Evolutionary conservation across 1,284 basidiomycete species (phyloP), one percentile per base, ranked within the genome.

Genomic region (Chiua sp.): DNA sequence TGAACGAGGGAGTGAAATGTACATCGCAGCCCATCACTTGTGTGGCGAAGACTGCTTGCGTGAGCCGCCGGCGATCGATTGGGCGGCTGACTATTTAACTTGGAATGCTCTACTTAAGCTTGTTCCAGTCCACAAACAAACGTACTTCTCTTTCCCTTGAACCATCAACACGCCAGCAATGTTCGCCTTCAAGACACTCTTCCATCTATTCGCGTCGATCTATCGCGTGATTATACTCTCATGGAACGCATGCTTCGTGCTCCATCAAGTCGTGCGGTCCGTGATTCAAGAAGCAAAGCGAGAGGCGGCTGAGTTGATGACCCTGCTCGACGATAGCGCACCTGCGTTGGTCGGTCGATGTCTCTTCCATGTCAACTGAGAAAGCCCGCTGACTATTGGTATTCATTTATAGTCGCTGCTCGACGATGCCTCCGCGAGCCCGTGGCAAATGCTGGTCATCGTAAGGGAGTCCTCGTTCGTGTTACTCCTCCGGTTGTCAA

Each of bases 401-500:
- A 53, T 10, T 28, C 28, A 35, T 33, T 59, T 42, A 60, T 55
- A 13, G 30, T 18, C 65, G 47, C 47, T 50, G 44, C n/a, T 57
- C 2, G n/a, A n/a, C 0, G 59, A 56, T 5, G 50, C 35, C 22
- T 7, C 57, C 8, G 22, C 33, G 28, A 51, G 28, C 2, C 52
- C 53, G 10, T 63, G 62, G 59, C 55, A 60, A 33, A 70, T 70
- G 63, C 10, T 69, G 52, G 55, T 72, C 56, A 56, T 70, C 53
- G 65, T 59, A 7, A 65, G 54, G 23, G 26, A 46, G 22, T 59
- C 67, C 2, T 63, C 69, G 49, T 69, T 68, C 23, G 60, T 72
- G 51, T 54, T 70, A 16, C 59, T 70, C 23, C 2, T 70, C 15
- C 58, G 68, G n/a, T 35, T 70, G 11, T 70, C 71, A 1, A 59